Evolutionary conservation across 2,329 filamentous ascomycete genomes (phyloP).

Genomic region (Fusarium musae): DNA sequence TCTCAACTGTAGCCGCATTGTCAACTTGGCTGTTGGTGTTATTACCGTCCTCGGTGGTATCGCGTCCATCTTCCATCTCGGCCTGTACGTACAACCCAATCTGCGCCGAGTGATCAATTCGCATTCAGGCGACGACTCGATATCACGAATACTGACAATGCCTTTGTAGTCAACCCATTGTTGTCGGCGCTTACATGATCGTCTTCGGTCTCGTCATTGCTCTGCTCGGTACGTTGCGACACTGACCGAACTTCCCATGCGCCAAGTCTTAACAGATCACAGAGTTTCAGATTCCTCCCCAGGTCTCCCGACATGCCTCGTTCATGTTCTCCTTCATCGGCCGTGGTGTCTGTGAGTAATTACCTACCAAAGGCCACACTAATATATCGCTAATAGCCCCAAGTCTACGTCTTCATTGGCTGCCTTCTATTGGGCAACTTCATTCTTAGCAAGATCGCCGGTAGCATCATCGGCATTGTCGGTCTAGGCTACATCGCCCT

Average conservation of each 20-base stretch:
- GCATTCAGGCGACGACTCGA: background rate
- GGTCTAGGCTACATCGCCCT: constrained; percentile 82
- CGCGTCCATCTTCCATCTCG: constrained; percentile 72
- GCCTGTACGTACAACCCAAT: constrained; percentile 62
- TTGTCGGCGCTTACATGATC: constrained; percentile 88
- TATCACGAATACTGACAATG: constrained; percentile 27
- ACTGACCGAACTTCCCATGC: background rate
- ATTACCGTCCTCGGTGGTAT: constrained; percentile 90
- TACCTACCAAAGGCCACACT: background rate
- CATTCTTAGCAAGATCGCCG: constrained; percentile 78
- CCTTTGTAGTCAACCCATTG: constrained; percentile 59
- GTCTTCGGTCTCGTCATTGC: constrained; percentile 85
- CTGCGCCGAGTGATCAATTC: background rate
- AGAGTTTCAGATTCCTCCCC: constrained; percentile 96
- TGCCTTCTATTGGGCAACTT: constrained; percentile 79
- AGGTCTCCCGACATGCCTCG: constrained; percentile 91
- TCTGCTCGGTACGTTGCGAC: constrained; percentile 64
- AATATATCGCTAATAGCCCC: background rate
- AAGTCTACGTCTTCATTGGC: constrained; percentile 97
- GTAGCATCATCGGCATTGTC: constrained; percentile 78
- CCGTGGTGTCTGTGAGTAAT: constrained; percentile 86
- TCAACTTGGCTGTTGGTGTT: constrained; percentile 89
- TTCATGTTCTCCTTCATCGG: constrained; percentile 99
- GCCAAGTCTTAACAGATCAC: constrained; percentile 42
- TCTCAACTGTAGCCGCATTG: constrained; percentile 76